Percentiles rank a stretch among this genome's conserved stretches.
Conservation (phyloP, 768 basidiomycete genomes). For the Steccherinum ochraceum region DNA sequence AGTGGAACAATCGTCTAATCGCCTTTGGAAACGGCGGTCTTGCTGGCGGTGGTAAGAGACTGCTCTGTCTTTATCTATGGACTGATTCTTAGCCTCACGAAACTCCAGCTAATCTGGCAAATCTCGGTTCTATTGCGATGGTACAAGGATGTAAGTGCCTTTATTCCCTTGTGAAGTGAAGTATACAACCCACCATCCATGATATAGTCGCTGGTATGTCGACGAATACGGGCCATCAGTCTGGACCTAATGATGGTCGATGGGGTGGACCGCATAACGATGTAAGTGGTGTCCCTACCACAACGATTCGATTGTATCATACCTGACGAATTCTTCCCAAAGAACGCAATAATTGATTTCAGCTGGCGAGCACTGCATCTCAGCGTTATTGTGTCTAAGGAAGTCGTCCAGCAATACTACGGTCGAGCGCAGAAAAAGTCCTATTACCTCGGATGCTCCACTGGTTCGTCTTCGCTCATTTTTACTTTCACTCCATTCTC, state of each 20-base stretch:
- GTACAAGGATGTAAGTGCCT: constrained; percentile 18
- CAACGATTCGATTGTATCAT: constrained; percentile 19
- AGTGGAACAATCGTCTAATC: constrained; percentile 24
- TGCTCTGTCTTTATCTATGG: not conserved
- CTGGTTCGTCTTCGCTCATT: constrained; percentile 10
- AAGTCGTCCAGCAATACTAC: constrained; percentile 23
- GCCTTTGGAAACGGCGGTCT: constrained; percentile 24
- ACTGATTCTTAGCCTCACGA: not conserved
- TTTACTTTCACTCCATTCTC: not conserved
- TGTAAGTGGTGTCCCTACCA: no score
- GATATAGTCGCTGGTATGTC: constrained; percentile 22
- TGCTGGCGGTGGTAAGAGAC: constrained; percentile 19
- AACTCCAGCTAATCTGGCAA: constrained; percentile 14
- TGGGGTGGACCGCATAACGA: constrained; percentile 22
- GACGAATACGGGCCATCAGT: constrained; percentile 21
- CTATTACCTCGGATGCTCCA: constrained; percentile 26
- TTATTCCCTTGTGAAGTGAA: no score
- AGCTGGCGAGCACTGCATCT: constrained; percentile 23
- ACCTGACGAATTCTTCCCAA: not conserved
- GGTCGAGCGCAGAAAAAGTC: constrained; percentile 14
- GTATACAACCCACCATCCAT: no score
- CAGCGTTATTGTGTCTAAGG: constrained; percentile 20
- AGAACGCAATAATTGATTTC: constrained; percentile 25
- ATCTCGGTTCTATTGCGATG: constrained; percentile 17
- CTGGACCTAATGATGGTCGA: constrained; percentile 9